Evolutionary conservation across 2,329 filamentous ascomycete genomes (phyloP), one percentile per base, ranked within the genome.

Genomic region (Elsinoe australis): DNA sequence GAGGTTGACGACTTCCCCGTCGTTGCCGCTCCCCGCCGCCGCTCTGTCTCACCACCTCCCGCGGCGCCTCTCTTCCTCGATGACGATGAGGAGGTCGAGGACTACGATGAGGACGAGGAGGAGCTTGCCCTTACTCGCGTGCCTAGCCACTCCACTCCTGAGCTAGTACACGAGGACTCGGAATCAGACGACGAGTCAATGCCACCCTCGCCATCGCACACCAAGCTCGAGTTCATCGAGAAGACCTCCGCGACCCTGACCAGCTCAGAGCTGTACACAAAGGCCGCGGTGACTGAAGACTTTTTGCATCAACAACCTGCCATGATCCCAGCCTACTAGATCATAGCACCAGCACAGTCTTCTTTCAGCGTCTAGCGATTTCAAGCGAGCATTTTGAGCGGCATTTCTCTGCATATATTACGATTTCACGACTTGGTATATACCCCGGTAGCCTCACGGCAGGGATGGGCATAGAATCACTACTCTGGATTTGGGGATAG

Each of bases 1-100:
- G 74, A 74, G 55, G 74, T 76, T 50, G 71, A 74, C 49, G 71
- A 73, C 53, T 67, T 65, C 54, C 14, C 36, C 29, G 17, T 51
- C 34, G 2, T 32, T 44, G 24, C 46, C 41, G 38, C 47, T 46
- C 33, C 67, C 69, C 60, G 61, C 70, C 53, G 57, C 54, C 54
- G 56, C 54, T 58, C 68, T 36, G 52, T 63, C 47, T 62, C 67
- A 51, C 58, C 59, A 39, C 63, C 64, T 52, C 57, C 69, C 36
- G 68, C 67, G 32, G 62, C 61, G 48, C 67, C 70, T 55, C 52
- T 71, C 17, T 64, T 64, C 24, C 59, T 66, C 15, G 63, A 68
- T 17, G 62, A 67, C 3, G 60, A 62, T 12, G 55, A 57, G 19
- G 56, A 59, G 28, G 62, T 66, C 12, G 67, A 70, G n/a, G 66